Base-by-base conservation (phyloP, 2,329 filamentous ascomycete genomes). In the Cadophora sp. region DNA sequence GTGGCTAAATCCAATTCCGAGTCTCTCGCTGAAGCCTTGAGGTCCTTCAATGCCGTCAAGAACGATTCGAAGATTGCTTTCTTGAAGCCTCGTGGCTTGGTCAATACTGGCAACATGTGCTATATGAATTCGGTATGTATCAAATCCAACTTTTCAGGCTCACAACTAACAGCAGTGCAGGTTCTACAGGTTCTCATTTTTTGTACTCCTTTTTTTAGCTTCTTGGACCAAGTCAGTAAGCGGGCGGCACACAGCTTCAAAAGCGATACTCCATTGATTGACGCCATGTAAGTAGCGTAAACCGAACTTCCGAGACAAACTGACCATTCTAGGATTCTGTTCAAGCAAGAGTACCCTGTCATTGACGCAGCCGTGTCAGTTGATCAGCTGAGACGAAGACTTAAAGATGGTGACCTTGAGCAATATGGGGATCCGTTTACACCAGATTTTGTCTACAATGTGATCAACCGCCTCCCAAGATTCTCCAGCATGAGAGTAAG, bases 71-170 rank as follows among this genome's bases (percentile, higher is more conserved):
- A 91, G 75, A 83, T 95, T 73, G 85, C 91, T 22, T 97, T 97
- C 77, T 85, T 99, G 62, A 93, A 98, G 81, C 96, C 96, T 62
- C 89, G 95, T 73, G 96, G 96, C 60, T 86, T 99, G 77, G 92
- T 97, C 73, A 99, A 99, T 81, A 97, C 95, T 50, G 96, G 96
- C 61, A 98, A 99, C 78, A 97, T 98, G 92, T 99, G 96, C 81
- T 99, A 99, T 82, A 98, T 99, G 96, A 99, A 98, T 83, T 97
- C 96, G 71, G 95, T 97, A 85, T 82, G 92, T 83, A 22, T 26
- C 37, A 22, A 24, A 14, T 22, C 27, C 37, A 22, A 24, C 19
- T 22, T 40, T 19, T 19, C 59, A 29, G 48, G 63, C 59, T 9
- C 26, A 26, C 12, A 65, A 68, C 80, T 85, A 76, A 86, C 73